These are phyloP conservation scores for Candida ulmi DNA, from an alignment of 805 yeast species.

Conservation along the genomic window DNA sequence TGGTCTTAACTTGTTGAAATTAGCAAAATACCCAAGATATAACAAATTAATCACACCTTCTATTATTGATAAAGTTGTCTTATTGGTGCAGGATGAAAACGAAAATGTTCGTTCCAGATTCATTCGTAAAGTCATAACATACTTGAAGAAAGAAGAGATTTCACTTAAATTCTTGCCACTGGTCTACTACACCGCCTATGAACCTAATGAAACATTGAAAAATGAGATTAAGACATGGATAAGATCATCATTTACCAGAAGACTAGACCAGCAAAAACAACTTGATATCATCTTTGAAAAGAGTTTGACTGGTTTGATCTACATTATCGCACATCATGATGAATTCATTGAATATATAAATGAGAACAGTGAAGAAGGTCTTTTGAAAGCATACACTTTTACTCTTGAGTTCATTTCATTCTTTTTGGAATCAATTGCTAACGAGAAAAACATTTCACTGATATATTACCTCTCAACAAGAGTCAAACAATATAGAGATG, in stretches of 20 bases:
- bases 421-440: conserved; percentile 55
- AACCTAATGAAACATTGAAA: conserved; percentile 51
- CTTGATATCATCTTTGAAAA: conserved; percentile 55
- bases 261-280: conserved; percentile 18
- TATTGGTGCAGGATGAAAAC: conserved; percentile 64
- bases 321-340: conserved; percentile 69
- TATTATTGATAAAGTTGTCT: conserved; percentile 46
- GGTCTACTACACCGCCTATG: conserved; percentile 71
- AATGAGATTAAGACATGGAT: conserved; percentile 64
- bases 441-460: conserved; percentile 62
- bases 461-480: conserved; percentile 73
- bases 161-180: conserved; percentile 65
- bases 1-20: conserved; percentile 56
- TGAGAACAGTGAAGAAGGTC: conserved; percentile 19
- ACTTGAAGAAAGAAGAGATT: conserved; percentile 44
- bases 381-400: conserved; percentile 42
- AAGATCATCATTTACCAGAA: conserved; percentile 42
- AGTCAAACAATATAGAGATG: conserved; percentile 72
- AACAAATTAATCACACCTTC: conserved; percentile 46
- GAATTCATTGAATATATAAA: conserved; percentile 45
- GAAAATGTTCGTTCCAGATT: conserved; percentile 50
- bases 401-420: conserved; percentile 57
- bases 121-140: conserved; percentile 42
- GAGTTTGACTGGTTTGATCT: conserved; percentile 60
- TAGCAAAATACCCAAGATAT: conserved; percentile 51